These are phyloP conservation scores for Phytophthora pluvialis DNA, from an alignment of 352 stramenopile genomes.

Conservation along the genomic window DNA sequence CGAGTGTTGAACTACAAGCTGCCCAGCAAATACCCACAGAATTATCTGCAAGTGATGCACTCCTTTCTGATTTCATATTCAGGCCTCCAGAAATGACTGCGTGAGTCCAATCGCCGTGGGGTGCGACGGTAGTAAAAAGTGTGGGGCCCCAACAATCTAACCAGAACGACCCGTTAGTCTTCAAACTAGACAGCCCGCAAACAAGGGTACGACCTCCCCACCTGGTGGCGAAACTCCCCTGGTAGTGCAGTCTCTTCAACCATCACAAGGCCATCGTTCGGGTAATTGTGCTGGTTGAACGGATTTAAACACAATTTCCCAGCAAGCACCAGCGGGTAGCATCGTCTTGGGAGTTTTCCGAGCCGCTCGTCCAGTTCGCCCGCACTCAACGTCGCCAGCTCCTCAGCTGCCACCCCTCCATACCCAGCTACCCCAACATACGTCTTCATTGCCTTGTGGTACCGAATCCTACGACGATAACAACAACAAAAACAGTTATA, in stretches of 20 bases:
- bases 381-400: constrained; percentile 49
- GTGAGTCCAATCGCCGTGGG: constrained; percentile 55
- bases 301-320: constrained; percentile 76
- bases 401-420: constrained; percentile 63
- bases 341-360: constrained; percentile 68
- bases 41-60: background rate
- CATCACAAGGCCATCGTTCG: constrained; percentile 71
- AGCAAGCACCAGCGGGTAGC: constrained; percentile 66
- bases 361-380: constrained; percentile 59
- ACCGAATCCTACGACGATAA: constrained; percentile 47
- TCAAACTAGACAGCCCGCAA: background rate
- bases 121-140: constrained; percentile 69
- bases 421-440: constrained; percentile 58
- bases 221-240: constrained; percentile 73
- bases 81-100: constrained; percentile 54
- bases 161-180: background rate
- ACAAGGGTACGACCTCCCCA: constrained; percentile 8
- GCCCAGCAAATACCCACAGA: background rate
- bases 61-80: background rate
- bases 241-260: constrained; percentile 70
- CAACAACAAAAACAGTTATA: constrained; percentile 3
- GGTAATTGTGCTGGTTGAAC: constrained; percentile 78
- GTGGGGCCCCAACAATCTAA: constrained; percentile 56
- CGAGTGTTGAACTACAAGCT: background rate
- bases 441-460: constrained; percentile 70